Evolutionary conservation across 257 asterid species (phyloP).

Genomic region (Jaltomata sinuosa): DNA sequence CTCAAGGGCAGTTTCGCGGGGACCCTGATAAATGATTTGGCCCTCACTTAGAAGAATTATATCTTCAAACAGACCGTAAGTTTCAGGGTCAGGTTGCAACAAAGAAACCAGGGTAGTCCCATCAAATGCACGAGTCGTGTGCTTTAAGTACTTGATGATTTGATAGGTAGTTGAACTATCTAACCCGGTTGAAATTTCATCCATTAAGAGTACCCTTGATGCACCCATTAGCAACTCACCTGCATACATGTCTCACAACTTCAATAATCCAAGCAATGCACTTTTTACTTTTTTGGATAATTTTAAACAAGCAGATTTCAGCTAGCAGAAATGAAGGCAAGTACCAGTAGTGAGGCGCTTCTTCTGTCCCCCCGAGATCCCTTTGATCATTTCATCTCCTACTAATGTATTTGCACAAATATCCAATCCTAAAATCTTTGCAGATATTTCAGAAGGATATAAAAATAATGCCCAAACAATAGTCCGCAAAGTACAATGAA

Average conservation of each 20-base stretch:
- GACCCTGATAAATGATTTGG: slow-evolving; percentile 77
- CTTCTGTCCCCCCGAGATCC: slow-evolving; percentile 94
- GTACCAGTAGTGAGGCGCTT: slow-evolving; percentile 89
- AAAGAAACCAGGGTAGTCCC: slow-evolving; percentile 71
- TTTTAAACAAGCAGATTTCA: background rate
- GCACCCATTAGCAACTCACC: slow-evolving; percentile 95
- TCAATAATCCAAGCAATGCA: background rate
- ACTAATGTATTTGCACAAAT: slow-evolving; percentile 84
- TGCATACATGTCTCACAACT: slow-evolving; percentile 17
- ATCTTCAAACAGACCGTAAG: slow-evolving; percentile 82
- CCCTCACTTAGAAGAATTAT: slow-evolving; percentile 79
- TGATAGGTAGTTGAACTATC: slow-evolving; percentile 90
- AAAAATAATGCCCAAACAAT: slow-evolving; percentile 6
- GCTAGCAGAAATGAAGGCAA: slow-evolving; percentile 5
- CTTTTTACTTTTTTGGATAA: background rate
- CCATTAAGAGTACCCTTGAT: slow-evolving; percentile 74
- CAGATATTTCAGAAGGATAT: slow-evolving; percentile 32
- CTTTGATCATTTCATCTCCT: slow-evolving; percentile 92
- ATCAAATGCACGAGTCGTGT: slow-evolving; percentile 55
- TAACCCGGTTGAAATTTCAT: slow-evolving; percentile 87
- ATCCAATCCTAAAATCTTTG: slow-evolving; percentile 55
- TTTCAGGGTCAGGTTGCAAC: slow-evolving; percentile 89
- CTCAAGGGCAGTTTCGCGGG: slow-evolving; percentile 50
- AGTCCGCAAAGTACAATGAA: background rate
- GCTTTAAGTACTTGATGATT: slow-evolving; percentile 62